Base-by-base conservation (phyloP, 805 yeast genomes). In the Debaryomyces tyrocola region DNA sequence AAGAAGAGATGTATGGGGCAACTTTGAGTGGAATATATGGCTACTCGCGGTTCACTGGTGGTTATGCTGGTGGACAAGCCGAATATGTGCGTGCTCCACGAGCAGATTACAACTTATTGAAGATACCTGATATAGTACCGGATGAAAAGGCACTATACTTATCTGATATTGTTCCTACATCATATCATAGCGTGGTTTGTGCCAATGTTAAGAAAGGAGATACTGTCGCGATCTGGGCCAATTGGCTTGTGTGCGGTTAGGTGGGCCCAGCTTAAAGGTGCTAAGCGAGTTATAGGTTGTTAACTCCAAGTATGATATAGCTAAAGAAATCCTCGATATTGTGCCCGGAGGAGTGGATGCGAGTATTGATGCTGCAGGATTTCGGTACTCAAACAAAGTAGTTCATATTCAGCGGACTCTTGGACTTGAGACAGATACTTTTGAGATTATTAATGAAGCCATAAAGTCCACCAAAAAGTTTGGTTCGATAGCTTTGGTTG, bases 51-150 rank as follows among this genome's bases (percentile, higher is more conserved):
- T 38, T 38, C 4, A 40, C 43, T 17, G 20, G 18, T 7, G 43
- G 43, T 12, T n/a, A 40, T 29, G 43, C 14, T 33, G 43, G 43
- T 2, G 43, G 43, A 29, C 43, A 40, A 15, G 43, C 43, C 1
- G 43, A 40, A 17, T 40, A 29, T 14, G 14, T 20, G 18, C 14
- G 43, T n/a, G 20, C 20, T 12, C 43, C 43, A 1, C n/a, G 14
- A 4, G 43, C 43, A 3, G 43, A 40, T 12, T 6, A 15, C 14
- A 40, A 20, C 12, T 40, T 40, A 20, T 27, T n/a, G 18, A 15
- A 29, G 11, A 40, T n/a, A n/a, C 43, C 43, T 18, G 28, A 28
- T 20, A 34, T 15, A n/a, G 20, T 40, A 2, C 24, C 14, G 29
- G 43, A 40, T 29, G 6, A 6, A 4, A 20, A 7, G 6, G 14